These are phyloP conservation scores for Debaryomyces robertsiae DNA, from an alignment of 1,139 yeast species.

Conservation along the genomic window DNA sequence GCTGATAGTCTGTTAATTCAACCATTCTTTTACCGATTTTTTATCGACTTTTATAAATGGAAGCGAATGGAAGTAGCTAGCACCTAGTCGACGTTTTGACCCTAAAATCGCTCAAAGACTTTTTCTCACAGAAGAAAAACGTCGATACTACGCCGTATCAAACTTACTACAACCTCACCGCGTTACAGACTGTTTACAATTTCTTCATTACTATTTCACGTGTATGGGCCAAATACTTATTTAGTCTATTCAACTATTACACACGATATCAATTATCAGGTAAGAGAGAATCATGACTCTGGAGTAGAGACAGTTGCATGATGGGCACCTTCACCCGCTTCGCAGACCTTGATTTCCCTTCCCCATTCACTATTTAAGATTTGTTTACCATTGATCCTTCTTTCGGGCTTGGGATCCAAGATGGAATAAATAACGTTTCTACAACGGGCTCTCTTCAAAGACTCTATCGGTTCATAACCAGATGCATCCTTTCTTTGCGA, in stretches of 20 bases:
- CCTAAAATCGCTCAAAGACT: neutral
- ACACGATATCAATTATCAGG: neutral
- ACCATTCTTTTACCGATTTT: slow-evolving; percentile 51
- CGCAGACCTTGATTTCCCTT: slow-evolving; percentile 78
- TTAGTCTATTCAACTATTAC: neutral
- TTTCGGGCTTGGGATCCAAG: slow-evolving; percentile 82
- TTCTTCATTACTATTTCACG: neutral
- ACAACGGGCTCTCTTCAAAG: slow-evolving; percentile 79
- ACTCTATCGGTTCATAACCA: slow-evolving; percentile 91
- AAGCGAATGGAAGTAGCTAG: slow-evolving; percentile 7
- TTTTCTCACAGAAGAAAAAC: neutral
- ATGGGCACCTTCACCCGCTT: slow-evolving; percentile 51
- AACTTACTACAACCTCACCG: slow-evolving; percentile 6
- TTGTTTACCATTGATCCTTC: slow-evolving; percentile 88
- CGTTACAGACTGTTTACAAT: slow-evolving; percentile 9
- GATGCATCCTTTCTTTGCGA: slow-evolving; percentile 73
- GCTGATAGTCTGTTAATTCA: slow-evolving; percentile 86
- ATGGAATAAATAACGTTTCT: slow-evolving; percentile 90
- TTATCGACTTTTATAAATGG: neutral
- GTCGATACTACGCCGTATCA: neutral
- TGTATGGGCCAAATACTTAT: neutral
- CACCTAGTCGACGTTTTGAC: neutral
- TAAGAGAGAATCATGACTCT: neutral
- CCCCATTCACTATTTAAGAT: slow-evolving; percentile 96
- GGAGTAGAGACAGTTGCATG: neutral